Percentiles rank a stretch among this genome's conserved stretches.
These are phyloP conservation scores for Auricularia auricula-judae DNA, from an alignment of 768 basidiomycete species.

Conservation along the genomic window DNA sequence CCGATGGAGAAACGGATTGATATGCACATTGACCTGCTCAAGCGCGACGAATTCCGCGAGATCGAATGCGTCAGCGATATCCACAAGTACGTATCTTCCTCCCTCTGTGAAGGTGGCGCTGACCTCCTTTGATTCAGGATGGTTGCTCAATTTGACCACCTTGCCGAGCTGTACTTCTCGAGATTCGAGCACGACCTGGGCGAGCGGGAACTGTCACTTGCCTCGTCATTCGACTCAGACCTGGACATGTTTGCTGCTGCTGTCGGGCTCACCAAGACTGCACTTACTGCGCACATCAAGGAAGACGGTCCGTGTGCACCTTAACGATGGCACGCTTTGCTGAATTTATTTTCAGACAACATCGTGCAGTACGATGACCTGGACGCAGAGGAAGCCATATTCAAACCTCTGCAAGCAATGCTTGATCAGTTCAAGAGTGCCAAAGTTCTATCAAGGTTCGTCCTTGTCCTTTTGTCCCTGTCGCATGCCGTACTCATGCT, in stretches of 20 bases:
- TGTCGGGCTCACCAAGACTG: slow-evolving; percentile 81
- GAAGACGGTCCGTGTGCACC: slow-evolving; percentile 53
- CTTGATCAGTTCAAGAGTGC: slow-evolving; percentile 74
- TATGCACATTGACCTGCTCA: slow-evolving; percentile 75
- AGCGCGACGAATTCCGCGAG: slow-evolving; percentile 85
- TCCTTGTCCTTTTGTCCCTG: slow-evolving; percentile 4
- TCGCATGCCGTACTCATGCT: background rate
- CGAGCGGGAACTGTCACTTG: slow-evolving; percentile 80
- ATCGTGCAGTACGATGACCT: slow-evolving; percentile 62
- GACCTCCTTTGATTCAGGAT: slow-evolving; percentile 41
- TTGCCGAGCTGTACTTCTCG: slow-evolving; percentile 77
- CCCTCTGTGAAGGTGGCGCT: background rate
- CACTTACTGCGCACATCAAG: slow-evolving; percentile 55
- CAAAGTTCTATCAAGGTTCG: slow-evolving; percentile 69
- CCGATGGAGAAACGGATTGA: slow-evolving; percentile 89
- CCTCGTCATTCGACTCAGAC: slow-evolving; percentile 76
- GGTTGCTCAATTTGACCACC: slow-evolving; percentile 86
- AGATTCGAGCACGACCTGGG: slow-evolving; percentile 79
- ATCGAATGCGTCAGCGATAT: slow-evolving; percentile 89
- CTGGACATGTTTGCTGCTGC: slow-evolving; percentile 91
- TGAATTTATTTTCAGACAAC: slow-evolving; percentile 40
- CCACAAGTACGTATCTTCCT: slow-evolving; percentile 47
- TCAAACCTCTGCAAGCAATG: slow-evolving; percentile 71
- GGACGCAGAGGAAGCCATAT: slow-evolving; percentile 63
- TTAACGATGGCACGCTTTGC: background rate